These are phyloP conservation scores for Haplographium delicatum DNA, from an alignment of 495 filamentous ascomycete genomes.

Conservation along the genomic window DNA sequence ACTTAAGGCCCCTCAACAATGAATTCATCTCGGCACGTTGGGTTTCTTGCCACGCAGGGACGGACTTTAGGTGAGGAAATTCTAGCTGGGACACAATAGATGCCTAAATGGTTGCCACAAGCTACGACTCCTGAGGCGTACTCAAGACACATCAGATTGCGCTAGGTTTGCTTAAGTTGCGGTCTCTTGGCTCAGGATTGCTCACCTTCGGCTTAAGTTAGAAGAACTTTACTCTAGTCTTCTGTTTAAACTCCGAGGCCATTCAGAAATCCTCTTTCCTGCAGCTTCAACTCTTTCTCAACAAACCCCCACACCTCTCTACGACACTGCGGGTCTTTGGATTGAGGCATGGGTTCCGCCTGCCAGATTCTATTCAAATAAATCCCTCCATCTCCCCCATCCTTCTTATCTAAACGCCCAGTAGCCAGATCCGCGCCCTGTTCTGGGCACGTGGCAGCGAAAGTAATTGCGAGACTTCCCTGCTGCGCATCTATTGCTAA, in stretches of 20 bases:
- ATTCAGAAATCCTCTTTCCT: constrained; percentile 2
- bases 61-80: no score
- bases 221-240: no score
- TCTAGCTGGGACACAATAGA: no score
- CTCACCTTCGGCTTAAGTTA: no score
- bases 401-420: not conserved
- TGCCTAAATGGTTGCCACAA: no score
- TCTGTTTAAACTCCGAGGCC: constrained; percentile 2
- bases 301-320: constrained; percentile 9
- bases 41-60: no score
- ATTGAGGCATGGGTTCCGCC: constrained; percentile 6
- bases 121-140: no score
- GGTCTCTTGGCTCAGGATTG: no score
- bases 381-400: constrained; percentile 1
- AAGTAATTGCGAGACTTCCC: constrained; percentile 10
- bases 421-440: not conserved
- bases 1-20: no score
- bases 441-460: constrained; percentile 1
- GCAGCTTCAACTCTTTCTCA: constrained; percentile 3
- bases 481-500: constrained; percentile 6
- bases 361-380: constrained; percentile 14
- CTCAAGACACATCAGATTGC: no score
- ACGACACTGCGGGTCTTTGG: constrained; percentile 3
- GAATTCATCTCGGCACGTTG: no score
- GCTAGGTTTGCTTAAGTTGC: no score